Evolutionary conservation across 2,329 filamentous ascomycete genomes (phyloP).

Genomic region (Arachnopeziza araneosa): DNA sequence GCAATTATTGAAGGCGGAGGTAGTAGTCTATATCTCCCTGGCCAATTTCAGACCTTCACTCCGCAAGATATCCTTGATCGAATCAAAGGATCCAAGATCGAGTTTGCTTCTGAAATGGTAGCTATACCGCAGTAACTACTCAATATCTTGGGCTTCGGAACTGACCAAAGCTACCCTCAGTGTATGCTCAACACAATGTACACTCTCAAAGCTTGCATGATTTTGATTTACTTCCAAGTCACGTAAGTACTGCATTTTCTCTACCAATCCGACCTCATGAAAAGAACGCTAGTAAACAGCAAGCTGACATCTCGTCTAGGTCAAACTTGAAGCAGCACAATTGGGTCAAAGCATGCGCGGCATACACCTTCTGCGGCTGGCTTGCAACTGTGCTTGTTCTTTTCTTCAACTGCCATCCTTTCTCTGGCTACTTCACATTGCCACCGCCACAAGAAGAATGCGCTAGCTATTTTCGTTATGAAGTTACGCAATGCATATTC

Average conservation of each 20-base stretch:
- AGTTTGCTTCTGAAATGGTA: constrained; percentile 26
- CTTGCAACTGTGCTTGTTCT: constrained; percentile 43
- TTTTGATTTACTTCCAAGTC: constrained; percentile 50
- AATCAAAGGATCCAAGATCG: constrained; percentile 20
- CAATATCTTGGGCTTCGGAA: constrained; percentile 24
- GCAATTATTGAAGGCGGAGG: constrained; percentile 34
- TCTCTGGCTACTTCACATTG: constrained; percentile 49
- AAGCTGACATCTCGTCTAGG: background rate
- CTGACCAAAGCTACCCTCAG: constrained; percentile 39
- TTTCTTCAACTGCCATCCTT: constrained; percentile 43
- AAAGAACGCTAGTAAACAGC: background rate
- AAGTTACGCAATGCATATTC: constrained; percentile 49
- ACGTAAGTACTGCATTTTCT: constrained; percentile 26
- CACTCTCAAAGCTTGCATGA: constrained; percentile 47
- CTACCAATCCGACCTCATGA: background rate
- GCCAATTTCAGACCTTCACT: constrained; percentile 31
- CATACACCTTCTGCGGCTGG: constrained; percentile 41
- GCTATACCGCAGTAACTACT: constrained; percentile 49
- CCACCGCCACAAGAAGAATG: constrained; percentile 44
- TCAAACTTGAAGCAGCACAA: constrained; percentile 31
- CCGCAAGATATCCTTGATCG: constrained; percentile 34
- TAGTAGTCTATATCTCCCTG: constrained; percentile 36
- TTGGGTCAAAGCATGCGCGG: constrained; percentile 41
- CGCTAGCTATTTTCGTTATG: constrained; percentile 47
- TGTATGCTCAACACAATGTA: constrained; percentile 46